Evolutionary conservation across 192 early-diverging fungal species (phyloP).

Genomic region (Rhizophlyctis rosea): DNA sequence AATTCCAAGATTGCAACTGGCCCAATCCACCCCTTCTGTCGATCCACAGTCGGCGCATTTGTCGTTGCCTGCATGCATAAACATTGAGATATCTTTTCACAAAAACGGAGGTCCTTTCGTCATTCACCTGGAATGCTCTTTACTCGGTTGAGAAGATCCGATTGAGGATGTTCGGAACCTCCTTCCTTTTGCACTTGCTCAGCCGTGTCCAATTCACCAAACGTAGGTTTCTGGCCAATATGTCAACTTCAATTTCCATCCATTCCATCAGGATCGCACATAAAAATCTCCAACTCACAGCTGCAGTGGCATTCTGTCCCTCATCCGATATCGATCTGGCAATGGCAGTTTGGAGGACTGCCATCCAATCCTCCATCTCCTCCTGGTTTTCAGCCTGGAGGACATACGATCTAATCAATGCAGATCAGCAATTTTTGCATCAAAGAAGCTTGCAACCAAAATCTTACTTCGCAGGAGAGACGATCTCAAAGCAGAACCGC

Average conservation of each 20-base stretch:
- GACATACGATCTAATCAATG: slow-evolving; percentile 16
- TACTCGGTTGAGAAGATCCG: slow-evolving; percentile 7
- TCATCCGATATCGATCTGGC: slow-evolving; percentile 24
- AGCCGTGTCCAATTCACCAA: slow-evolving; percentile 12
- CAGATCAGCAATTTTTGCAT: background rate
- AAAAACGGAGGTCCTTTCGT: too few species aligned
- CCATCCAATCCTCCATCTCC: slow-evolving; percentile 61
- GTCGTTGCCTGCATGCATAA: slow-evolving; percentile 44
- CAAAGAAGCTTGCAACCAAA: background rate
- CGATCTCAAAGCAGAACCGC: slow-evolving; percentile 65
- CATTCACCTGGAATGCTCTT: background rate
- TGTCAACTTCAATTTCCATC: background rate
- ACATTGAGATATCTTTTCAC: too few species aligned
- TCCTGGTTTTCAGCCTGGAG: slow-evolving; percentile 67
- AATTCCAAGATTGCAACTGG: slow-evolving; percentile 75
- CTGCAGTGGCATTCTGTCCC: slow-evolving; percentile 11
- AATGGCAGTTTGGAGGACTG: slow-evolving; percentile 52
- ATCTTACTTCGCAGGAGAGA: slow-evolving; percentile 60
- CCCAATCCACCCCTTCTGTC: slow-evolving; percentile 74
- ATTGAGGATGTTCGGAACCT: slow-evolving; percentile 12
- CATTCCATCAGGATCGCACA: background rate
- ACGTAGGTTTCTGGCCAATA: slow-evolving; percentile 19
- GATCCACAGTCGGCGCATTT: slow-evolving; percentile 57
- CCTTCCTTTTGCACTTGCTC: slow-evolving; percentile 3
- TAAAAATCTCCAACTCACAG: background rate